A percentile compares a stretch with the other conserved stretches of the same genome.
Conservation (phyloP, 306 rosid genomes). For the Lagenaria siceraria region DNA sequence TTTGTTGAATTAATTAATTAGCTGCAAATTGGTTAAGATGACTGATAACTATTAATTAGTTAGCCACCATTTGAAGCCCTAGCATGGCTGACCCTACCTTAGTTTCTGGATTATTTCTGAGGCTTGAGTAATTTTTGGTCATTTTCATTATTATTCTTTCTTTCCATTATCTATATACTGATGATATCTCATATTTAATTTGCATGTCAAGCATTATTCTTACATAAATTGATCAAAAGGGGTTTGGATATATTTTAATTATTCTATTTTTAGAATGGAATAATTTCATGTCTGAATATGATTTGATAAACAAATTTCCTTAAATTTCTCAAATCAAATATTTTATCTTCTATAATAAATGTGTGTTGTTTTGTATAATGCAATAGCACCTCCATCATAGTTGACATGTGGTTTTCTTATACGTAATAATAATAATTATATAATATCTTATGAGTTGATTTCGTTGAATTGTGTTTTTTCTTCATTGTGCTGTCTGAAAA, state of each 20-base stretch:
- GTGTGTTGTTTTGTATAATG: neutral
- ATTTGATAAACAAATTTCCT: neutral
- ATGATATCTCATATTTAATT: neutral
- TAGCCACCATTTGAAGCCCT: neutral
- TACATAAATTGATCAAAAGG: neutral
- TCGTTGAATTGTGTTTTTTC: neutral
- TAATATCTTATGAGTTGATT: neutral
- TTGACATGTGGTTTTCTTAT: neutral
- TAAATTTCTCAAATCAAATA: neutral
- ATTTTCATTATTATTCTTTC: neutral
- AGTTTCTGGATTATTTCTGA: too few species aligned
- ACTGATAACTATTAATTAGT: neutral
- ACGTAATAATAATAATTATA: neutral
- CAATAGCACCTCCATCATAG: neutral
- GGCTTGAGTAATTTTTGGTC: too few species aligned
- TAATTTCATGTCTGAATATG: neutral
- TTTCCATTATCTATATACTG: neutral
- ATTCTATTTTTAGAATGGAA: neutral
- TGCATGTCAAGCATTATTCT: neutral
- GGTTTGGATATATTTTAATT: too few species aligned
- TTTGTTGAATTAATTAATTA: neutral
- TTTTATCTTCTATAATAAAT: neutral
- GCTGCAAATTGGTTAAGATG: neutral
- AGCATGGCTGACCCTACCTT: neutral
- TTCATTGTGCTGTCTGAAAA: neutral